Base-by-base conservation (phyloP, 495 filamentous ascomycete species). In the Penicillium salamii region DNA sequence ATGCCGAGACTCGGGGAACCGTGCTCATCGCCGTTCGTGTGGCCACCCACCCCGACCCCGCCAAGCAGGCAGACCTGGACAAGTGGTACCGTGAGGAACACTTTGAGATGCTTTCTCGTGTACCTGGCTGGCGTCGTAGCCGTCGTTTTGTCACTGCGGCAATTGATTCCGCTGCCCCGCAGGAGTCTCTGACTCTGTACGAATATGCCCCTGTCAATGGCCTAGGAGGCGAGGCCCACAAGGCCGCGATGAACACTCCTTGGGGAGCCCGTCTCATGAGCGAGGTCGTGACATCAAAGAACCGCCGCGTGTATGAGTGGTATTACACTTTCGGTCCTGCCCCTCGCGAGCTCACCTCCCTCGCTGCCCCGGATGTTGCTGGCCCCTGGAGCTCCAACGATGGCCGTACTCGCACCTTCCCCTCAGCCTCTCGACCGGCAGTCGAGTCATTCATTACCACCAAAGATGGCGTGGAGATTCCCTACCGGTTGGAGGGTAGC, bases 271-370 rank as follows among this genome's bases (percentile, higher is more conserved):
- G 79, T 41, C 66, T 89, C 26, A 74, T 75, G 55, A 59, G 59
- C 20, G 76, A 82, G n/a, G 72, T 77, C 20, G 79, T 87, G 20
- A 69, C 73, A n/a, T 59, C 68, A 31, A 82, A 77, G 53, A 72
- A 63, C 13, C 73, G 81, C 34, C 69, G 87, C 9, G 67, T 72
- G 1, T 91, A 88, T 66, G 70, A 81, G 40, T 81, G 89, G 57
- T 85, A 88, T 58, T 90, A 90, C 68, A 85, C 85, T 32, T 91
- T 93, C 56, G 86, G 86, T 0, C 79, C 86, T 0, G 86, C 79
- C 0, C 83, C 86, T 7, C 73, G 87, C n/a, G 83, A 90, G 44
- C 70, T 91, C 15, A 50, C 71, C 3, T 74, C 74, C 8, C 51
- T 80, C 18, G 57, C 70, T 11, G 61, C 58, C 3, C 47, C 63